Percentiles rank a stretch among this genome's conserved stretches.
These are phyloP conservation scores for Trichoderma reesei DNA, from an alignment of 495 filamentous ascomycete genomes.

Conservation along the genomic window DNA sequence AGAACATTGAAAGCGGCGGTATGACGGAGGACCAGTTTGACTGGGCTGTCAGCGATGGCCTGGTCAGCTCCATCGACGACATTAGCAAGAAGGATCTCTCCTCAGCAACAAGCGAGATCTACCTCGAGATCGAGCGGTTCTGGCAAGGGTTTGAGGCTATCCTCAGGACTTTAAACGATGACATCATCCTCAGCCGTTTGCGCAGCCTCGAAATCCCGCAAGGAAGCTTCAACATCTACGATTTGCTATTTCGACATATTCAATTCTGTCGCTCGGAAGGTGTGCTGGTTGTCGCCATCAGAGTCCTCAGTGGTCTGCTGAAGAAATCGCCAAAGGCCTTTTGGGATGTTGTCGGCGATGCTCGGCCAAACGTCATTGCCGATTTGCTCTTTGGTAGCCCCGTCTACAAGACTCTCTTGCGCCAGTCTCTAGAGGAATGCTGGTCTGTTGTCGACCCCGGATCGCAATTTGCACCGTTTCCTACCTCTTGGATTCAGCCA, in stretches of 20 bases:
- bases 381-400: conserved; percentile 68
- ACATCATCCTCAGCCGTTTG: conserved; percentile 66
- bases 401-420: conserved; percentile 51
- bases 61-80: conserved; percentile 34
- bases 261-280: conserved; percentile 41
- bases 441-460: conserved; percentile 27
- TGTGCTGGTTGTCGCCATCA: conserved; percentile 51
- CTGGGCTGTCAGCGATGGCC: conserved; percentile 63
- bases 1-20: conserved; percentile 39
- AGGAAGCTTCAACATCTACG: conserved; percentile 48
- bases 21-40: conserved; percentile 65
- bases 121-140: conserved; percentile 45
- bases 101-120: conserved; percentile 21
- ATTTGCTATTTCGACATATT: conserved; percentile 66
- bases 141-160: conserved; percentile 70
- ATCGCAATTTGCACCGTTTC: conserved; percentile 45
- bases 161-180: conserved; percentile 57
- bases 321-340: conserved; percentile 67
- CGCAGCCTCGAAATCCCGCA: conserved; percentile 60
- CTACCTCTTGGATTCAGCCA: conserved; percentile 56
- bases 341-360: conserved; percentile 75
- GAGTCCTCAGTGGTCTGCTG: conserved; percentile 56
- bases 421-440: conserved; percentile 36
- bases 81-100: conserved; percentile 27
- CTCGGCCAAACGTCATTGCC: conserved; percentile 61